These are phyloP conservation scores for Dictyostelium capitatum DNA, from an alignment of 78 protist genomes.

Conservation along the genomic window DNA sequence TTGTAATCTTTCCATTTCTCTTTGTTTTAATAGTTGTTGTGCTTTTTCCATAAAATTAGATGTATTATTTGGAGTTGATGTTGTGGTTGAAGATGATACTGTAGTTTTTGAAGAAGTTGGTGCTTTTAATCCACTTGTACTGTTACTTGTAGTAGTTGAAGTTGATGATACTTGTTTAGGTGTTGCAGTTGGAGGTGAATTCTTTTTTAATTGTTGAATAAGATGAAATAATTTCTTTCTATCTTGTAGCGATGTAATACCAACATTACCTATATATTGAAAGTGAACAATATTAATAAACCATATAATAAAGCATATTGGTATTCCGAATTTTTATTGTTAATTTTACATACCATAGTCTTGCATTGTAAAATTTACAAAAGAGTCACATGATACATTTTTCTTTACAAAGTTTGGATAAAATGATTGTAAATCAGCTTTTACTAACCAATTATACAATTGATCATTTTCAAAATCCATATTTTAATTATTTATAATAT, in stretches of 20 bases:
- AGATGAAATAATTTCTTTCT: conserved; percentile 76
- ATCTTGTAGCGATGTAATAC: conserved; percentile 50
- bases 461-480: conserved; percentile 54
- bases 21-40: conserved; percentile 30
- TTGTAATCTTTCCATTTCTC: conserved; percentile 55
- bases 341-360: conserved; percentile 62
- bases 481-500: background rate
- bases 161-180: background rate
- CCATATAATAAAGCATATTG: background rate
- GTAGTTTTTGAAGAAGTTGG: conserved; percentile 6
- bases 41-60: conserved; percentile 42
- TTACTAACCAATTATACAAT: conserved; percentile 48
- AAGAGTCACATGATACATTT: conserved; percentile 52
- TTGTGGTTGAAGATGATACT: background rate
- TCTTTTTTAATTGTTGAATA: conserved; percentile 55
- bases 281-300: background rate
- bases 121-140: background rate
- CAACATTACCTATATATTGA: conserved; percentile 31
- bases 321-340: background rate
- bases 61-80: background rate
- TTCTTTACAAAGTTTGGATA: conserved; percentile 66
- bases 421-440: conserved; percentile 32
- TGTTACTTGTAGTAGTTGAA: background rate
- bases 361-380: conserved; percentile 67
- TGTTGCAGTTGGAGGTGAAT: background rate